Percentiles rank a stretch among this genome's conserved stretches.
phyloP scores from a whole-genome alignment of 306 rosid species.

The Quercus variabilis region DNA sequence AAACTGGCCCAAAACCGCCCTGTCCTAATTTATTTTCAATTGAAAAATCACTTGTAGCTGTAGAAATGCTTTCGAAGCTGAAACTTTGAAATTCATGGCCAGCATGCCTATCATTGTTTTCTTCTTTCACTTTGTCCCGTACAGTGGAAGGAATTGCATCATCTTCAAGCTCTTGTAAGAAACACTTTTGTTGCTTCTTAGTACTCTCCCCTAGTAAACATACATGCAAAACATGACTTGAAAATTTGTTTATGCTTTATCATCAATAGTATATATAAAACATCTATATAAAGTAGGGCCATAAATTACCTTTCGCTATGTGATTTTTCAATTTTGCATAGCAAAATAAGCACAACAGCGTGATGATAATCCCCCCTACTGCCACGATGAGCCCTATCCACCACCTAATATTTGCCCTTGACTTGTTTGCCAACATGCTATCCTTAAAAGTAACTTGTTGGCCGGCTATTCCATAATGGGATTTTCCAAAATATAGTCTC shows the following conservation, averaged over 20 bases:
- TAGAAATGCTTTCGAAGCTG: constrained; percentile 19
- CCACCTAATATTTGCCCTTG: no score
- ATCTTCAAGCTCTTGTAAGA: constrained; percentile 25
- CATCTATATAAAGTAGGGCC: background rate
- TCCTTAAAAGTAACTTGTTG: no score
- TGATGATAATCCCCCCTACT: no score
- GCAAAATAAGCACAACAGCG: background rate
- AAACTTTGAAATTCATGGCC: constrained; percentile 24
- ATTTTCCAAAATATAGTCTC: no score
- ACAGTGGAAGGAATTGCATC: background rate
- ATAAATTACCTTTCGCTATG: background rate
- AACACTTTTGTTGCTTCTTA: constrained; percentile 9
- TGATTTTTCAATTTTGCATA: background rate
- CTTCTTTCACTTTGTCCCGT: background rate
- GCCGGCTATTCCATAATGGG: no score
- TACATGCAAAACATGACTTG: background rate
- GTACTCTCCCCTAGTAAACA: background rate
- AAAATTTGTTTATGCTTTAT: no score
- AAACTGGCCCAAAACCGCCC: constrained; percentile 36
- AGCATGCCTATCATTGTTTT: background rate
- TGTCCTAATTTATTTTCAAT: constrained; percentile 24
- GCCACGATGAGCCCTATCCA: no score
- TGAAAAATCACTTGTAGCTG: constrained; percentile 31
- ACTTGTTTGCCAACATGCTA: no score
- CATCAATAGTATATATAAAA: no score